These are phyloP conservation scores for Epichloe brachyelytri DNA, from an alignment of 2,329 filamentous ascomycete genomes.

Conservation along the genomic window DNA sequence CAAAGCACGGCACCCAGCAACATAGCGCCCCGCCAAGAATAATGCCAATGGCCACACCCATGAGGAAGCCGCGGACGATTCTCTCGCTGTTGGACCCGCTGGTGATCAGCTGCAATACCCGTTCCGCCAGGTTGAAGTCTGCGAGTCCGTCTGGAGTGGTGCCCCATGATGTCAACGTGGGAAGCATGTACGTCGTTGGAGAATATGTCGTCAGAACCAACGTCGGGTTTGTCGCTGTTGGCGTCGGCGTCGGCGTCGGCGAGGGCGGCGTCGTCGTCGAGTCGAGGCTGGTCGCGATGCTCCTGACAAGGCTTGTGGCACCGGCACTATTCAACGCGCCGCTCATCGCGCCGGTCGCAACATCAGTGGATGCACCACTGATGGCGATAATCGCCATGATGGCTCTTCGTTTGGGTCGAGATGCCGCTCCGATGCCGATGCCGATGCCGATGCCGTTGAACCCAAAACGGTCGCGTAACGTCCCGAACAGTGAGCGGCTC, in stretches of 20 bases:
- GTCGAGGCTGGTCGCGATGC: not conserved
- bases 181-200: conserved; percentile 2
- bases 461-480: not conserved
- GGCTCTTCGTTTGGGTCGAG: not conserved
- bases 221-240: not conserved
- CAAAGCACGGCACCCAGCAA: conserved; percentile 22
- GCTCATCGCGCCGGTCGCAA: not conserved
- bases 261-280: not conserved
- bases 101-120: conserved; percentile 16
- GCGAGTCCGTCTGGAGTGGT: not conserved
- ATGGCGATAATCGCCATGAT: not conserved
- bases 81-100: conserved; percentile 19
- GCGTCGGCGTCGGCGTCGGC: not conserved
- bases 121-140: conserved; percentile 14
- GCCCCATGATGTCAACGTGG: conserved; percentile 6
- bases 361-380: not conserved
- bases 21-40: conserved; percentile 19
- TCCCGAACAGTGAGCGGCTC: not conserved
- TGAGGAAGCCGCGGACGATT: conserved; percentile 21
- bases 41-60: conserved; percentile 20
- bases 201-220: conserved; percentile 1
- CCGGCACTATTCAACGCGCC: not conserved
- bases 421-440: not conserved
- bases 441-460: not conserved
- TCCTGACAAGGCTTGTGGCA: too few relatives aligned